Evolutionary conservation across 805 yeast species (phyloP), one percentile per base, ranked within the genome.

Genomic region (Starmera quercuum): DNA sequence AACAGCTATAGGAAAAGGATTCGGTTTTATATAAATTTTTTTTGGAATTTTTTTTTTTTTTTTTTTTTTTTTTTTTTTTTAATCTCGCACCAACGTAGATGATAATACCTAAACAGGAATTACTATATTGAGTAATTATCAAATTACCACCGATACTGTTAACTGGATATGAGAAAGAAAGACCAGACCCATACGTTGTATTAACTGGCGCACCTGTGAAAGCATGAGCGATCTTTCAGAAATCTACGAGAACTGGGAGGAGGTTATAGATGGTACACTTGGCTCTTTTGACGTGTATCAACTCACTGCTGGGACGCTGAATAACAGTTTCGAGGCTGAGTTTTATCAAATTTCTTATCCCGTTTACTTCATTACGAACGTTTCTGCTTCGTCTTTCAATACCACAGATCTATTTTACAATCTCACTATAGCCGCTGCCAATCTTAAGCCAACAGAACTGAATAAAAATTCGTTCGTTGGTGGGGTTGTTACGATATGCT

Each of bases 401-500:
- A 14, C 27, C 13, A 14, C 27, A 5, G 27, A 25, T 11, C 10
- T 25, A 6, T 14, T n/a, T 11, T 10, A 11, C 10, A 25, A 25
- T 14, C 10, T 25, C 7, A 25, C 27, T 4, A 5, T 7, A 9
- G 15, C 34, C 7, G 12, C 34, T 29, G 3, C 28, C 28, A 1
- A 21, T 36, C 11, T 24, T 30, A 32, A 38, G 38, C 28, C 34
- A 20, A 15, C 16, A 13, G 19, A 20, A 26, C 23, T 22, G 8
- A 33, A 24, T 9, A 59, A 51, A 35, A 71, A 67, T 35, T 37
- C 45, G 2, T 68, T 66, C 34, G 39, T 46, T 4, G 51, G 55
- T 17, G 61, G 73, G 12, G 60, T 64, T 29, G 51, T 66, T 3
- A 52, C 66, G 27, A 56, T 76, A 4, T 56, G 71, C 29, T 77